Evolutionary conservation across 345 rosid species (phyloP), one percentile per base, ranked within the genome.

Genomic region (Pistacia integerrima): DNA sequence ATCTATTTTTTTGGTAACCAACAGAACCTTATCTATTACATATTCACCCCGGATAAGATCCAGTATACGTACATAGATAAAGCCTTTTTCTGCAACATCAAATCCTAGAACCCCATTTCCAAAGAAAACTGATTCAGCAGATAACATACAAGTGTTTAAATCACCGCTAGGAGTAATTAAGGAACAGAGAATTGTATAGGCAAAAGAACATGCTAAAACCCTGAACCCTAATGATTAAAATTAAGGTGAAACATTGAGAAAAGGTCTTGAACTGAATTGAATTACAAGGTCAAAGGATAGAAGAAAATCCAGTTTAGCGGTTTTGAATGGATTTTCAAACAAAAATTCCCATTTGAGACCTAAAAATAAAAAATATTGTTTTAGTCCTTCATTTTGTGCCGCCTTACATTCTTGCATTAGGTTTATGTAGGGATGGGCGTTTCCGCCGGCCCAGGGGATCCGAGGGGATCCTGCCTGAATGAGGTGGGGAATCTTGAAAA

Each of bases 211-310:
- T 33, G 22, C 46, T 12, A 25, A 67, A 73, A 33, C 44, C 22
- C 11, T 5, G 18, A 18, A 11, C 51, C 77, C 70, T 8, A 33
- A 18, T 63, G 30, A 41, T 41, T 41, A 36, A 28, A 33, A 4
- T 11, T 63, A 74, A 8, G 5, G 13, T 10, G 36, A 5, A 73
- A 61, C 5, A 54, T 54, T 54, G 13, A 51, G 13, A 3, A 16
- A 30, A 30, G 33, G 33, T 30, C 14, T 18, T 12, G 35, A 13
- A 9, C 44, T 36, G 10, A 41, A 64, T 64, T 22, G 18, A 10
- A 74, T 51, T 74, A 74, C 70, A 68, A 49, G 10, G 30, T 48
- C 76, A 61, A 4, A 46, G 56, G 14, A 30, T 16, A 16, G 49
- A 35, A 55, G 4, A 54, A 69, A 25, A 44, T 25, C 35, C 9